Evolutionary conservation across 495 filamentous ascomycete species (phyloP).

Genomic region (Cercophora newfieldiana): DNA sequence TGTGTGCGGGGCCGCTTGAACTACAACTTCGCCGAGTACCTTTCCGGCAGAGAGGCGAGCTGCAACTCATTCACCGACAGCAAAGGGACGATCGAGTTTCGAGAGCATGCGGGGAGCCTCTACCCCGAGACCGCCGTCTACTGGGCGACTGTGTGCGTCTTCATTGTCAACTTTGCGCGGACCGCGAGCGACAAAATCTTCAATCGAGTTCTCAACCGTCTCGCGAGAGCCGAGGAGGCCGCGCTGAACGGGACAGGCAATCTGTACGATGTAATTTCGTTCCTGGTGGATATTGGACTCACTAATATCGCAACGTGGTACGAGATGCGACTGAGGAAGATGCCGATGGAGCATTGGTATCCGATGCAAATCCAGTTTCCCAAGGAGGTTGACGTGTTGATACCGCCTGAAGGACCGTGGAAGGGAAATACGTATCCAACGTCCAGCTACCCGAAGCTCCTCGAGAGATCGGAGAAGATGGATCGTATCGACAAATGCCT

Average conservation of each 20-base stretch:
- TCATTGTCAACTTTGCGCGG: constrained; percentile 20
- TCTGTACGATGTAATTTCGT: constrained; percentile 18
- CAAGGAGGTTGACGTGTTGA: background rate
- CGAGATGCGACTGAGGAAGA: constrained; percentile 8
- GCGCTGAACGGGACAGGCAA: background rate
- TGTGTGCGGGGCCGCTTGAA: background rate
- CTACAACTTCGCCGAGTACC: constrained; percentile 18
- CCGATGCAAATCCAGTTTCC: background rate
- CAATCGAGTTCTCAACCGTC: constrained; percentile 1
- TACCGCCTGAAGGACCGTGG: background rate
- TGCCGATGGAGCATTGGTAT: constrained; percentile 13
- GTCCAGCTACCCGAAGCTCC: no score
- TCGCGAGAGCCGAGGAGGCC: constrained; percentile 20
- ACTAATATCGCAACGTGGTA: constrained; percentile 1
- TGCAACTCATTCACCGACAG: background rate
- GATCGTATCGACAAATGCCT: no score
- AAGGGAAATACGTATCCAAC: background rate
- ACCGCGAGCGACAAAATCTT: background rate
- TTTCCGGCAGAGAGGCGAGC: no score
- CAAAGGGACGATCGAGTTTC: constrained; percentile 24
- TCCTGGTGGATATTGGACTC: constrained; percentile 17
- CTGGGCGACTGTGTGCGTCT: constrained; percentile 21
- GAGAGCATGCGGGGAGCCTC: constrained; percentile 20
- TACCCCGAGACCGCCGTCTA: constrained; percentile 4
- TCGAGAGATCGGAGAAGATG: no score